A percentile compares a stretch with the other conserved stretches of the same genome.
These are phyloP conservation scores for Fusarium mangiferae DNA, from an alignment of 2,329 filamentous ascomycete genomes.

Conservation along the genomic window DNA sequence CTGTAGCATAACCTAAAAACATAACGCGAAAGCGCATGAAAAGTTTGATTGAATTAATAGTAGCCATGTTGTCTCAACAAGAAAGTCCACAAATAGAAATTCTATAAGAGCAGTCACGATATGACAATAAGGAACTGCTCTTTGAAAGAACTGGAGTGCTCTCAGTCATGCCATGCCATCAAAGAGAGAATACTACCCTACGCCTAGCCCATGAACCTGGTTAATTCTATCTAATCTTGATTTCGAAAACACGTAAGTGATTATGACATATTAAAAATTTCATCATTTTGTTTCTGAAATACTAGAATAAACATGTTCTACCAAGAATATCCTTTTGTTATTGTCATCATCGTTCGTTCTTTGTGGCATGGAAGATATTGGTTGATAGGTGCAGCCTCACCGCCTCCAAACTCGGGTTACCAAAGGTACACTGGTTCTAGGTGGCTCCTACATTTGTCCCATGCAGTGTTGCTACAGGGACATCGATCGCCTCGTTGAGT, in stretches of 20 bases:
- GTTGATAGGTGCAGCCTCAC: conserved; percentile 14
- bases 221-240: not conserved
- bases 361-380: conserved; percentile 2
- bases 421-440: not conserved
- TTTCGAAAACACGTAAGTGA: not conserved
- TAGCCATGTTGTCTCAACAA: not conserved
- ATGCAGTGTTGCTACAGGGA: conserved; percentile 1
- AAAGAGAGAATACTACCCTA: not conserved
- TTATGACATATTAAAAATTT: not conserved
- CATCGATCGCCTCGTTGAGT: conserved; percentile 3
- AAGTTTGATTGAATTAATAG: not conserved
- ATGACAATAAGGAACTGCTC: not conserved
- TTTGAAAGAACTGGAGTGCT: not conserved
- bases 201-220: not conserved
- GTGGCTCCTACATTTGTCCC: not conserved
- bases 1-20: conserved; percentile 36
- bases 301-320: no score
- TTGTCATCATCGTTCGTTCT: not conserved
- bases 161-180: not conserved
- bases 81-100: not conserved
- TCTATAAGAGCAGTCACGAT: not conserved
- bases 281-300: not conserved
- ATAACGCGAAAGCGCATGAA: conserved; percentile 26
- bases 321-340: not conserved
- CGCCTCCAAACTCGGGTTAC: not conserved